Percentiles rank a stretch among this genome's conserved stretches.
Evolutionary conservation across 192 early-diverging fungal genomes (phyloP).

Genomic region (Coemansia sp.): DNA sequence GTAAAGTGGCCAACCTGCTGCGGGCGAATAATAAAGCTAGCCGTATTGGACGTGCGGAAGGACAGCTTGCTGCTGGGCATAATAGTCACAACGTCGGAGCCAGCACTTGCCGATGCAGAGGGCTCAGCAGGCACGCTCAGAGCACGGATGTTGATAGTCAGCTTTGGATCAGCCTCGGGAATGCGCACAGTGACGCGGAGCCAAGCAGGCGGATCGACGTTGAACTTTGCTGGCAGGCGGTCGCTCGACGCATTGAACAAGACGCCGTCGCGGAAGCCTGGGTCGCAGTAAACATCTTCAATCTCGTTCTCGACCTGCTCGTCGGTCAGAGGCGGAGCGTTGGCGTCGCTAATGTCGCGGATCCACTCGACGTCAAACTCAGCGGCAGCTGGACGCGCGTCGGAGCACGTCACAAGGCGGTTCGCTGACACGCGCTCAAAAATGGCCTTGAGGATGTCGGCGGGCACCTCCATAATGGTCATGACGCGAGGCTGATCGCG

Average conservation of each 20-base stretch:
- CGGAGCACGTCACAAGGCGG: slow-evolving; percentile 52
- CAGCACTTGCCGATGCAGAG: not conserved
- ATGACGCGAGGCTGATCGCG: slow-evolving; percentile 59
- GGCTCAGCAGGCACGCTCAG: slow-evolving; percentile 31
- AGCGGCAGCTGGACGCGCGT: slow-evolving; percentile 45
- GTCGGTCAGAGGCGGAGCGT: slow-evolving; percentile 41
- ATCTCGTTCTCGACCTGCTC: slow-evolving; percentile 44
- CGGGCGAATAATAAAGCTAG: slow-evolving; percentile 53
- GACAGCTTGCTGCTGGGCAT: slow-evolving; percentile 33
- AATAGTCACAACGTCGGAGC: slow-evolving; percentile 26
- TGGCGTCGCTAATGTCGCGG: slow-evolving; percentile 34
- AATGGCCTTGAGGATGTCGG: slow-evolving; percentile 39
- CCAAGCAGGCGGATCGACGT: slow-evolving; percentile 45
- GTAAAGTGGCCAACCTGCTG: slow-evolving; percentile 48
- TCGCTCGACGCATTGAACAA: slow-evolving; percentile 58
- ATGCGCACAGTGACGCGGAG: slow-evolving; percentile 56
- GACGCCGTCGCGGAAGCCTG: slow-evolving; percentile 55
- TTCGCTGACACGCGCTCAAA: slow-evolving; percentile 47
- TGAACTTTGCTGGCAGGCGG: slow-evolving; percentile 52
- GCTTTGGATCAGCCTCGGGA: slow-evolving; percentile 40
- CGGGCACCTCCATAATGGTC: slow-evolving; percentile 55
- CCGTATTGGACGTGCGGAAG: slow-evolving; percentile 29
- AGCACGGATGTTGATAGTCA: slow-evolving; percentile 42
- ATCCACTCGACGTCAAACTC: slow-evolving; percentile 57
- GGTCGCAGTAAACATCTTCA: slow-evolving; percentile 57